A percentile compares a stretch with the other conserved stretches of the same genome.
Evolutionary conservation across 1,284 basidiomycete genomes (phyloP).

Genomic region (Cerioporus squamosus): DNA sequence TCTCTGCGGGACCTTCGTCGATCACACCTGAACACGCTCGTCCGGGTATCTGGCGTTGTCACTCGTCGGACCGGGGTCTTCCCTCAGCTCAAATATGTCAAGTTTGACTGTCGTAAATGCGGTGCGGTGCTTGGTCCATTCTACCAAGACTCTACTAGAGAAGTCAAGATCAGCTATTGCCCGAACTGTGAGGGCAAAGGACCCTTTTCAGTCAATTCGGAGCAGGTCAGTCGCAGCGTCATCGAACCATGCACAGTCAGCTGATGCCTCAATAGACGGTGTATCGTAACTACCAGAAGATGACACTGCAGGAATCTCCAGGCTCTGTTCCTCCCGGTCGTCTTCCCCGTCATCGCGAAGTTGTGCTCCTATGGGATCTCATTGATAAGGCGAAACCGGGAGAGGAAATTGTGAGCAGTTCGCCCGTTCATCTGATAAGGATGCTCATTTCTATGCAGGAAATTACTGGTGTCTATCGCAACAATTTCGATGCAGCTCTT

Average conservation of each 20-base stretch:
- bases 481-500: slow-evolving; percentile 98
- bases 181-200: slow-evolving; percentile 93
- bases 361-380: slow-evolving; percentile 96
- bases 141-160: slow-evolving; percentile 95
- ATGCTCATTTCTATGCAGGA: slow-evolving; percentile 51
- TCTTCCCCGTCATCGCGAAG: slow-evolving; percentile 94
- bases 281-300: slow-evolving; percentile 98
- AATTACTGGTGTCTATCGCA: slow-evolving; percentile 96
- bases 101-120: slow-evolving; percentile 97
- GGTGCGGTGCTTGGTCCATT: slow-evolving; percentile 93
- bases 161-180: slow-evolving; percentile 95
- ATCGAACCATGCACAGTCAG: not conserved
- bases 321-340: slow-evolving; percentile 97
- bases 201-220: slow-evolving; percentile 96
- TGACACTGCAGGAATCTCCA: slow-evolving; percentile 99
- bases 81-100: slow-evolving; percentile 99
- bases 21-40: slow-evolving; percentile 91
- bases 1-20: slow-evolving; percentile 95
- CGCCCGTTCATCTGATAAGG: not conserved
- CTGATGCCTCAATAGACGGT: slow-evolving; percentile 71
- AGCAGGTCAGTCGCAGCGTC: slow-evolving; percentile 63
- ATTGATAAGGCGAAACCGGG: slow-evolving; percentile 98
- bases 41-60: slow-evolving; percentile 96
- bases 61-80: slow-evolving; percentile 96
- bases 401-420: slow-evolving; percentile 86